Evolutionary conservation across 2,329 filamentous ascomycete genomes (phyloP).

Genomic region (Aspergillus niger): DNA sequence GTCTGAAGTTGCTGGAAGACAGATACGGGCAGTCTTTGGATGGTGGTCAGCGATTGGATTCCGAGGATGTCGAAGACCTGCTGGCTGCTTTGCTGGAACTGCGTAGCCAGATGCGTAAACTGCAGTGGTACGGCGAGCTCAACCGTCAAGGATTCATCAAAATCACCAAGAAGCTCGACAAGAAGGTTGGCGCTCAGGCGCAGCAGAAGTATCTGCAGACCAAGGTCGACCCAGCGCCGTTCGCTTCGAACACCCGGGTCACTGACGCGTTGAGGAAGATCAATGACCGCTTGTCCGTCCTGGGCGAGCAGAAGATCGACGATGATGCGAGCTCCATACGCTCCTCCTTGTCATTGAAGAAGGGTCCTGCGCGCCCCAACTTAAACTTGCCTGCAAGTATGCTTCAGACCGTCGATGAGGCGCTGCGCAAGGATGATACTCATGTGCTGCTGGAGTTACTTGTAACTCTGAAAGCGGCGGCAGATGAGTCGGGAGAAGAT

Average conservation of each 20-base stretch:
- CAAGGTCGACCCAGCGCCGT: constrained; percentile 85
- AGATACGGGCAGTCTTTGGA: constrained; percentile 78
- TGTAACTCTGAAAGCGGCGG: constrained; percentile 57
- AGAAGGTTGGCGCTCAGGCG: constrained; percentile 77
- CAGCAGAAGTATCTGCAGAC: constrained; percentile 86
- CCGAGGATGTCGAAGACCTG: constrained; percentile 87
- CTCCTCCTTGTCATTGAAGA: constrained; percentile 70
- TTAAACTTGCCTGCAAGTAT: constrained; percentile 67
- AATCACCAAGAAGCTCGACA: constrained; percentile 98
- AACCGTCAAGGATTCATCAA: constrained; percentile 95
- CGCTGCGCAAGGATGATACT: constrained; percentile 44
- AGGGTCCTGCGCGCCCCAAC: constrained; percentile 73
- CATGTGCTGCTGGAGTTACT: constrained; percentile 54
- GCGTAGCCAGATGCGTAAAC: constrained; percentile 80
- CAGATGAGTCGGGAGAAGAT: constrained; percentile 60
- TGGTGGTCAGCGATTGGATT: constrained; percentile 71
- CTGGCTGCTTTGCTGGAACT: constrained; percentile 88
- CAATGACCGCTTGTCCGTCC: constrained; percentile 85
- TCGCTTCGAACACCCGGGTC: constrained; percentile 72
- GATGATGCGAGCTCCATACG: constrained; percentile 74
- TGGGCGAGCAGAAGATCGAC: constrained; percentile 74
- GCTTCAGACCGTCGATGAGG: constrained; percentile 45
- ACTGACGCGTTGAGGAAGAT: constrained; percentile 65
- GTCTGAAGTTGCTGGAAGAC: constrained; percentile 82
- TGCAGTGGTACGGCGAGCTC: constrained; percentile 97